A percentile compares a stretch with the other conserved stretches of the same genome.
Conservation (phyloP, 164 flowering plant species). For the Aristolochia contorta region DNA sequence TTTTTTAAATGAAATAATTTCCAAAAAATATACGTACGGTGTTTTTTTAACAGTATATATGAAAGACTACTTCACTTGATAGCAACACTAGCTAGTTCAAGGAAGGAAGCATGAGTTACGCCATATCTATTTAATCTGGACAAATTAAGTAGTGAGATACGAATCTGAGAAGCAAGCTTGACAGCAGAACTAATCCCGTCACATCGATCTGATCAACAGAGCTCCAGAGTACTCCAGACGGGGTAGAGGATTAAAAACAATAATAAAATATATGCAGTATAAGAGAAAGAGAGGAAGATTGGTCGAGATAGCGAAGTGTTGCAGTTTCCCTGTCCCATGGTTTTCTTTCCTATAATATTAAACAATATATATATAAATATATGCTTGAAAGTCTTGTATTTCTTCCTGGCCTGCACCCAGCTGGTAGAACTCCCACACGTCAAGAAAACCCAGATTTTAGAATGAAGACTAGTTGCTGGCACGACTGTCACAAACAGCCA, state of each 20-base stretch:
- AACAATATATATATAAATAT: not conserved
- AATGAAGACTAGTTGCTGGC: conserved; percentile 24
- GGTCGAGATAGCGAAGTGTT: conserved; percentile 4
- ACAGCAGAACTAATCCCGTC: conserved; percentile 25
- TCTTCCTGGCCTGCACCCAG: conserved; percentile 10
- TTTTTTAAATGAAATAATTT: too few relatives aligned
- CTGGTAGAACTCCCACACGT: conserved; percentile 34
- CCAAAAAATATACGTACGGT: not conserved
- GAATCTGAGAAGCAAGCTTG: conserved; percentile 27
- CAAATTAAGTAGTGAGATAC: conserved; percentile 12
- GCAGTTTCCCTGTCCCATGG: conserved; percentile 15
- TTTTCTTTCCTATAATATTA: conserved; percentile 1
- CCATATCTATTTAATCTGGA: not conserved
- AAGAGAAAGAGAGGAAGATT: conserved; percentile 6
- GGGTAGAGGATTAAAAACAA: not conserved
- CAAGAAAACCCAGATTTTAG: conserved; percentile 23
- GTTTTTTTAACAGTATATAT: not conserved
- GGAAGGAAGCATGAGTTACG: not conserved
- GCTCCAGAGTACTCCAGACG: not conserved
- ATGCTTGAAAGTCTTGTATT: not conserved
- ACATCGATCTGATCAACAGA: conserved; percentile 10
- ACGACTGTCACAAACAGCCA: conserved; percentile 24
- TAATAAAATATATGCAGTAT: not conserved
- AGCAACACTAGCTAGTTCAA: not conserved
- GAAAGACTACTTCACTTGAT: too few relatives aligned